Evolutionary conservation across 2,329 filamentous ascomycete genomes (phyloP).

Genomic region (Cladosporium sp.): DNA sequence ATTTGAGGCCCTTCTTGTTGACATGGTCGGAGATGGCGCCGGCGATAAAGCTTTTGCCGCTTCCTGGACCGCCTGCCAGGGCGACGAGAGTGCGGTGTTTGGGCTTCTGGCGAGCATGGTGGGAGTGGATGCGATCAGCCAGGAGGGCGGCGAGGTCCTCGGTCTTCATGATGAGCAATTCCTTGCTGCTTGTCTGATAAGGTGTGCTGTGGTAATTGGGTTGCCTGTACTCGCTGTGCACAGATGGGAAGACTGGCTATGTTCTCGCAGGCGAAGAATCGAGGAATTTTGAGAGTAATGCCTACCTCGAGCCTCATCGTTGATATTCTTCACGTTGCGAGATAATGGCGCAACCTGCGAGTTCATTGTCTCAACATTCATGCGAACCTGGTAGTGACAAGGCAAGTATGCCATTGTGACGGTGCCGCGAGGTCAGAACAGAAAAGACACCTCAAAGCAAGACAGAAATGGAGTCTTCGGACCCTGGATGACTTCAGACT

Average conservation of each 20-base stretch:
- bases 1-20: conserved; percentile 1
- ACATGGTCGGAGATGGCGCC: conserved; percentile 5
- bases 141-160: conserved; percentile 1
- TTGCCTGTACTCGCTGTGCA: too few species aligned
- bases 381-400: background rate
- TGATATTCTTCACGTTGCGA: too few species aligned
- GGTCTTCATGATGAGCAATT: conserved; percentile 9
- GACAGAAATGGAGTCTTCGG: background rate
- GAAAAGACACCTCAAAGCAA: background rate
- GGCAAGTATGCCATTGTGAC: background rate
- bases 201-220: too few species aligned
- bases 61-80: conserved; percentile 12
- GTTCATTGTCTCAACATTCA: too few species aligned
- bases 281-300: too few species aligned
- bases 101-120: background rate
- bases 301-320: too few species aligned
- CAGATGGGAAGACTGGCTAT: too few species aligned
- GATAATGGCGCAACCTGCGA: too few species aligned
- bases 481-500: conserved; percentile 12
- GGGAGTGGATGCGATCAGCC: background rate
- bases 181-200: too few species aligned
- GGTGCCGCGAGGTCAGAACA: background rate
- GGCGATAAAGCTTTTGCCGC: conserved; percentile 11
- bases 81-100: conserved; percentile 9
- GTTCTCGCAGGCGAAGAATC: background rate